Conservation (phyloP, 2,329 filamentous ascomycete species). For the Lasiodiplodia theobromae region DNA sequence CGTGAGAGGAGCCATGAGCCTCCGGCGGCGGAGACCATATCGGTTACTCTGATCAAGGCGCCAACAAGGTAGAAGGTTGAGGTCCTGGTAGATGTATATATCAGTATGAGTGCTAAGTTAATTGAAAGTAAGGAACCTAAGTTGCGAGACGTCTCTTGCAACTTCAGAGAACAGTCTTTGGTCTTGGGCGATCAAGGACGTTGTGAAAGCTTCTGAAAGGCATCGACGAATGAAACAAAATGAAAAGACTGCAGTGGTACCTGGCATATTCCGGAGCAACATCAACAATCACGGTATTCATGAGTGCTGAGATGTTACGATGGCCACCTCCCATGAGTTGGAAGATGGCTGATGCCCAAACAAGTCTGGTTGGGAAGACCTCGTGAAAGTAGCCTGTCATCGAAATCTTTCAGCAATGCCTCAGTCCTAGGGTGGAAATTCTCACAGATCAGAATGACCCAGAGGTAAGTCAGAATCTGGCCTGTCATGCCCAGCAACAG, state of each 20-base stretch:
- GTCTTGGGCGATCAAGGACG: too few relatives aligned
- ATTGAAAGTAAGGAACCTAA: neutral
- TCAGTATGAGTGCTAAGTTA: too few relatives aligned
- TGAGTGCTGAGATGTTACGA: slow-evolving; percentile 18
- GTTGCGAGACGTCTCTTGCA: too few relatives aligned
- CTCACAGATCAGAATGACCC: slow-evolving; percentile 25
- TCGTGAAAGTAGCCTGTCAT: slow-evolving; percentile 21
- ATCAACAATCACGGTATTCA: slow-evolving; percentile 28
- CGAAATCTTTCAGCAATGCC: neutral
- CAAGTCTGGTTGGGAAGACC: slow-evolving; percentile 6
- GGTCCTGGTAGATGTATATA: too few relatives aligned
- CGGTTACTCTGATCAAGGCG: slow-evolving; percentile 19
- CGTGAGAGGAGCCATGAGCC: slow-evolving; percentile 8
- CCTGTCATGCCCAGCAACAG: slow-evolving; percentile 24
- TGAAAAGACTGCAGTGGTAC: neutral
- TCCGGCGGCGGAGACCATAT: slow-evolving; percentile 10
- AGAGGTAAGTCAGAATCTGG: slow-evolving; percentile 26
- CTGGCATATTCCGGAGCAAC: slow-evolving; percentile 15
- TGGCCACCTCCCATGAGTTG: slow-evolving; percentile 25
- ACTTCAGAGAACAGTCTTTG: too few relatives aligned
- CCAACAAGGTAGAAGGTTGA: slow-evolving; percentile 24
- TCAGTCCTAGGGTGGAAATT: too few relatives aligned
- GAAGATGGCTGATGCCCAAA: slow-evolving; percentile 25
- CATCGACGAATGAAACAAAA: too few relatives aligned
- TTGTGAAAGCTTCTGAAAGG: too few relatives aligned